phyloP scores from a whole-genome alignment of 441 rosid genomes.

The Syzygium syzygioides region DNA sequence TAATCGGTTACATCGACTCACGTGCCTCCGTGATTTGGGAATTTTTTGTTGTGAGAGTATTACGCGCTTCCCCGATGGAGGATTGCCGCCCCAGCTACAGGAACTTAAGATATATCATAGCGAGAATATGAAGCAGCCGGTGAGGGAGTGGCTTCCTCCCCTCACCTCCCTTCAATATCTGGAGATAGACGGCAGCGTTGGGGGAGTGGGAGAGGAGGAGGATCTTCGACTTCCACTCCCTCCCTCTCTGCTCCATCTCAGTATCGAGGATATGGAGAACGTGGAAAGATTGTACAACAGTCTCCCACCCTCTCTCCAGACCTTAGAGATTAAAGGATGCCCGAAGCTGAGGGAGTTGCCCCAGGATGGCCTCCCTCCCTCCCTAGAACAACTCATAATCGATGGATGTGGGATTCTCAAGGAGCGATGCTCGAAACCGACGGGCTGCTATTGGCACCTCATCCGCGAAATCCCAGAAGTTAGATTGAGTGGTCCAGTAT shows the following conservation, averaged over 20 bases:
- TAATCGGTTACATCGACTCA: no score
- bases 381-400: accelerated
- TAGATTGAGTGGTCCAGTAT: no score
- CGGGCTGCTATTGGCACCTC: background rate
- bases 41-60: accelerated
- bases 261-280: accelerated
- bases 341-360: no score
- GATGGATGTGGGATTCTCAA: accelerated
- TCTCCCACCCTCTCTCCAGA: background rate
- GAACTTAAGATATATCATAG: accelerated
- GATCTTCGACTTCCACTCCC: background rate
- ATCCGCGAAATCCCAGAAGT: background rate
- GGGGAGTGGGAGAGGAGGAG: background rate
- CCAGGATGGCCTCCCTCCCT: no score
- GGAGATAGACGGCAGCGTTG: background rate
- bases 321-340: no score
- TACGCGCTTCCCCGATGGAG: accelerated
- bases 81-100: no score
- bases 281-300: background rate
- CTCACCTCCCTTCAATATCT: accelerated
- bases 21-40: accelerated
- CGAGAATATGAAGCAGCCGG: no score
- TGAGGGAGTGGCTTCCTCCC: no score
- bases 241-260: accelerated
- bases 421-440: background rate